These are phyloP conservation scores for Acanthamoeba castellanii DNA, from an alignment of 208 protist genomes.

Conservation along the genomic window DNA sequence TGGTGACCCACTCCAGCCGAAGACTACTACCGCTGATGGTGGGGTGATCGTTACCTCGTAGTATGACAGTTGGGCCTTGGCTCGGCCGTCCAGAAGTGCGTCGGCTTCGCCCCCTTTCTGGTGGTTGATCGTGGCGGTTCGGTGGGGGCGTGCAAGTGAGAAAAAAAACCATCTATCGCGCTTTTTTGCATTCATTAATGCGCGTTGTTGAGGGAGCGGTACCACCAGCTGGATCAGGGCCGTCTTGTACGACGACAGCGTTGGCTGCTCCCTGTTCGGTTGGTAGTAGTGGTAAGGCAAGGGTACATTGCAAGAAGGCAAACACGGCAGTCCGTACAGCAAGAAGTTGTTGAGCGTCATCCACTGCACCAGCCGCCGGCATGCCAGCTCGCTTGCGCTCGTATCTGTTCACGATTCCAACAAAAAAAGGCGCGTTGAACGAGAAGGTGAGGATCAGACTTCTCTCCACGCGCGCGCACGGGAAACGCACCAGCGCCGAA, in stretches of 20 bases:
- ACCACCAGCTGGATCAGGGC: not conserved
- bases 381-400: not conserved
- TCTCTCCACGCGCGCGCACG: too few species aligned
- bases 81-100: not conserved
- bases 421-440: not conserved
- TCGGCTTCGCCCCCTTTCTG: not conserved
- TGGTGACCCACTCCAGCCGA: too few species aligned
- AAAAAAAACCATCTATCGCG: too few species aligned
- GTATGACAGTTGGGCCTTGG: not conserved
- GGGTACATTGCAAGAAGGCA: too few species aligned
- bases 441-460: too few species aligned
- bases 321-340: not conserved
- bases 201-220: too few species aligned
- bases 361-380: not conserved
- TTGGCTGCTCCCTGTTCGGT: conserved; percentile 3
- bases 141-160: not conserved
- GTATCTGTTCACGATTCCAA: not conserved
- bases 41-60: too few species aligned
- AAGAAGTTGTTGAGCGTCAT: not conserved
- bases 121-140: not conserved
- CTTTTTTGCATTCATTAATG: too few species aligned
- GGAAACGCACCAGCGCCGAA: not conserved
- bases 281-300: too few species aligned
- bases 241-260: not conserved
- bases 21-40: too few species aligned